Evolutionary conservation across 495 filamentous ascomycete genomes (phyloP), one percentile per base, ranked within the genome.

Genomic region (Aspergillus steynii): DNA sequence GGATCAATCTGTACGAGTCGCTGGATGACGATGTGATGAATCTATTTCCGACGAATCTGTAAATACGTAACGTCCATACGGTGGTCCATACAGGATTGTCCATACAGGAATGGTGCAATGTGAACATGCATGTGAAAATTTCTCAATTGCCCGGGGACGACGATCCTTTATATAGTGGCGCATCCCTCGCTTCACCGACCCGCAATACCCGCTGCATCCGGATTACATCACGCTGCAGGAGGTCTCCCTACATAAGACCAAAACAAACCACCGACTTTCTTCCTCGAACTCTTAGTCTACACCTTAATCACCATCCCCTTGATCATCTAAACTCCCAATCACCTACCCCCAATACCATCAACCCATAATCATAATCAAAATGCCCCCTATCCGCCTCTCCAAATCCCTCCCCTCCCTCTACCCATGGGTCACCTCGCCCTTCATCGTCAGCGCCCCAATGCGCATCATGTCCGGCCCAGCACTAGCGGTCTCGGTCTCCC

Each of bases 391-490:
- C 2, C 58, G 45, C 12, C 58, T 54, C n/a, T 50, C 66, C 5
- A 52, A 58, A 15, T 65, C 60, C 29, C 55, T 77, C 28, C 27
- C 68, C 7, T 63, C 61, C 5, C 59, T 54, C 37, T 94, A 90
- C 66, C 86, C 89, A 61, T 93, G 88, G 87, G 82, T 76, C 29
- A 61, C 77, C 1, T 58, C 67, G 12, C 89, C 91, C 0, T 77
- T 93, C 49, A 80, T 95, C 27, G 74, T 85, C 59, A 70, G 78
- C 58, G 90, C 90, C 0, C 91, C 91, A 5, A 92, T 95, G 89
- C 83, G 87, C 49, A 74, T 88, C 29, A 85, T 91, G 65, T 78
- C 90, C 6, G 82, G 85, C 4, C 80, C 86, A 14, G 71, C 73
- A 47, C 76, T 92, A 0, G 78, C 88, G 6, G 67, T 81, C 25